Evolutionary conservation across 257 asterid species (phyloP).

Genomic region (Cinchona pubescens): DNA sequence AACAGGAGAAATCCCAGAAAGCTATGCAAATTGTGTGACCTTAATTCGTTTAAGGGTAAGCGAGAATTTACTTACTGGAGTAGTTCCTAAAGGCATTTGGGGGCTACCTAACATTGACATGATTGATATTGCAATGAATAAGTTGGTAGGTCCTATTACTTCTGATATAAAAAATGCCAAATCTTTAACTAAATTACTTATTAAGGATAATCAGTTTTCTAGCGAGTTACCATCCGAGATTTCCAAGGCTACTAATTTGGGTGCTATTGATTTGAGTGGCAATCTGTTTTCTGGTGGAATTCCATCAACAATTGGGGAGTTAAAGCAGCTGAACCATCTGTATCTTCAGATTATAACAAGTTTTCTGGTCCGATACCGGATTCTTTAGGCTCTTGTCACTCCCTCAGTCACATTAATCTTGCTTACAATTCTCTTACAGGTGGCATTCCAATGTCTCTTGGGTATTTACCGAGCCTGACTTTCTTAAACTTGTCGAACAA

Average conservation of each 20-base stretch:
- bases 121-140: constrained; percentile 52
- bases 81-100: constrained; percentile 72
- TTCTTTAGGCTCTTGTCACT: constrained; percentile 58
- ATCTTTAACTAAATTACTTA: constrained; percentile 44
- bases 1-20: constrained; percentile 72
- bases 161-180: constrained; percentile 56
- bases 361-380: constrained; percentile 66
- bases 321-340: constrained; percentile 50
- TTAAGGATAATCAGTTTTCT: constrained; percentile 46
- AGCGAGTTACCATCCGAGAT: constrained; percentile 60
- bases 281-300: constrained; percentile 64
- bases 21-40: constrained; percentile 51
- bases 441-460: constrained; percentile 50
- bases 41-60: constrained; percentile 63
- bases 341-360: constrained; percentile 49
- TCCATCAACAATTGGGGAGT: constrained; percentile 49
- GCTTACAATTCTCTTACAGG: constrained; percentile 62
- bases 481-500: constrained; percentile 68
- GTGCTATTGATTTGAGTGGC: constrained; percentile 46
- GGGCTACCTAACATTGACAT: constrained; percentile 53
- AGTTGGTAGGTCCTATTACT: constrained; percentile 58
- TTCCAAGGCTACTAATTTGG: constrained; percentile 41
- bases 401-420: constrained; percentile 56
- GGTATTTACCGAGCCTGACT: constrained; percentile 58
- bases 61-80: constrained; percentile 60